Evolutionary conservation across 2,329 filamentous ascomycete species (phyloP).

Genomic region (Fonsecaea monophora): DNA sequence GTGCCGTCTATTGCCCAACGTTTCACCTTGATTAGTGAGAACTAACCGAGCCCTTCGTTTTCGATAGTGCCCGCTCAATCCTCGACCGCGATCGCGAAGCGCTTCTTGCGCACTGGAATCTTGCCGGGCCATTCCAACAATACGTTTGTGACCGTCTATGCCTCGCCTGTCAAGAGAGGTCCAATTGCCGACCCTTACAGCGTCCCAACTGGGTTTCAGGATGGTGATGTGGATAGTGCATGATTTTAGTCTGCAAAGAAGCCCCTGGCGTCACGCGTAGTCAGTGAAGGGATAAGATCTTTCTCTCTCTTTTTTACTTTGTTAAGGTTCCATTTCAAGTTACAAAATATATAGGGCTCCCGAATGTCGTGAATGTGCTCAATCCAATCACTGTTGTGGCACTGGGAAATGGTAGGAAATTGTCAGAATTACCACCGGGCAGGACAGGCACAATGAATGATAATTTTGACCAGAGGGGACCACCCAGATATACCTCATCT

Average conservation of each 20-base stretch:
- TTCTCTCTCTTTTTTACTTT: no score
- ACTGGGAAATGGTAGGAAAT: no score
- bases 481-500: no score
- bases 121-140: constrained; percentile 9
- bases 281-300: no score
- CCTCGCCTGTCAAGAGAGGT: neutral
- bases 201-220: constrained; percentile 12
- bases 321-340: no score
- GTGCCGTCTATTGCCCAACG: neutral
- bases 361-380: no score
- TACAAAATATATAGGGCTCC: no score
- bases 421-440: no score
- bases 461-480: no score
- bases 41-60: neutral
- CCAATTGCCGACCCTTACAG: constrained; percentile 17
- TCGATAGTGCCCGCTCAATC: constrained; percentile 11
- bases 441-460: no score
- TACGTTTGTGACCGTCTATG: constrained; percentile 13
- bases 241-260: neutral
- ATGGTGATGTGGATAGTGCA: constrained; percentile 18
- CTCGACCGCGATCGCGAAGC: constrained; percentile 8
- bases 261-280: no score
- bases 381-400: no score
- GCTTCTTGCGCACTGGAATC: constrained; percentile 11
- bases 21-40: neutral